These are phyloP conservation scores for Boletales sp. DNA, from an alignment of 768 basidiomycete species.

Conservation along the genomic window DNA sequence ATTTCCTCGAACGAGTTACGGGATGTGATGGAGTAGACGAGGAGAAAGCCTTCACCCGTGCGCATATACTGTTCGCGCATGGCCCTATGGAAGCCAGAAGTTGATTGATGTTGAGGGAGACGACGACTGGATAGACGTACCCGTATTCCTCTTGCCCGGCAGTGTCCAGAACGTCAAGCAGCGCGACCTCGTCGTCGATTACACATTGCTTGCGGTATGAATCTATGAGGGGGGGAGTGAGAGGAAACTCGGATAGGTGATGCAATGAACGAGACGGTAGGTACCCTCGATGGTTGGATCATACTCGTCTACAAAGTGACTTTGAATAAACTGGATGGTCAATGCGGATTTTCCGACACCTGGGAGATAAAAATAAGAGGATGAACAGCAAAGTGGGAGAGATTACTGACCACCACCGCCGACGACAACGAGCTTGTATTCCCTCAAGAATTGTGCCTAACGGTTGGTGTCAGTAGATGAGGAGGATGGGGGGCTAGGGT, in stretches of 20 bases:
- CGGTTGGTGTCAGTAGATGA: slow-evolving; percentile 1
- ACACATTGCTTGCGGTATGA: slow-evolving; percentile 97
- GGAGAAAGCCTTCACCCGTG: slow-evolving; percentile 95
- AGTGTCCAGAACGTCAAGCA: slow-evolving; percentile 95
- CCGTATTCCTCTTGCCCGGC: slow-evolving; percentile 99
- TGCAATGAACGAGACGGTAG: slow-evolving; percentile 5
- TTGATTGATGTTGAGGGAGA: slow-evolving; percentile 2
- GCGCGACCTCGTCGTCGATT: slow-evolving; percentile 97
- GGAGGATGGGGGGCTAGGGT: background rate
- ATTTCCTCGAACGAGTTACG: slow-evolving; percentile 98
- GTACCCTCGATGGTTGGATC: slow-evolving; percentile 94
- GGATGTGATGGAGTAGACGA: slow-evolving; percentile 98
- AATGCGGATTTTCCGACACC: slow-evolving; percentile 79
- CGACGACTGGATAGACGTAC: slow-evolving; percentile 43
- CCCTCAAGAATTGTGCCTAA: slow-evolving; percentile 86
- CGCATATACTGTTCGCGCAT: slow-evolving; percentile 99
- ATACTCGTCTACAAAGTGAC: slow-evolving; percentile 88
- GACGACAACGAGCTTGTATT: slow-evolving; percentile 98
- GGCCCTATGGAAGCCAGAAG: slow-evolving; percentile 49
- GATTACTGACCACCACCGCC: slow-evolving; percentile 83
- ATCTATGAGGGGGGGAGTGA: slow-evolving; percentile 43
- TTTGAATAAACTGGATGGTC: slow-evolving; percentile 98
- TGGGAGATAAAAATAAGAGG: slow-evolving; percentile 7
- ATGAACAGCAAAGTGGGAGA: slow-evolving; percentile 27
- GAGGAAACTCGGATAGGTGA: background rate